These are phyloP conservation scores for Panaeolus cyanescens DNA, from an alignment of 768 basidiomycete genomes.

Conservation along the genomic window DNA sequence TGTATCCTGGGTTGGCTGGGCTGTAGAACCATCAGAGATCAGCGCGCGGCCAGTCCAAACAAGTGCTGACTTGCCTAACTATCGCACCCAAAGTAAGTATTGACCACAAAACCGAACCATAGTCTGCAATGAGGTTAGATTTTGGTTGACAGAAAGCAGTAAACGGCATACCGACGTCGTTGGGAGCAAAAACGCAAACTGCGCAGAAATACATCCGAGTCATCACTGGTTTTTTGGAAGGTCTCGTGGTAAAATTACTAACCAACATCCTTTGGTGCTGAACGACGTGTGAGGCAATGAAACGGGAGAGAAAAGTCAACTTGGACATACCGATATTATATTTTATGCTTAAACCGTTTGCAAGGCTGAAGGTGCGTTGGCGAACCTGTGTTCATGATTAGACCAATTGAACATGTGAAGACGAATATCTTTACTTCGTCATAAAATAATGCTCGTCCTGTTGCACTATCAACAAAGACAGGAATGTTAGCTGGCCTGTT, in stretches of 20 bases:
- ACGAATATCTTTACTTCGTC: slow-evolving; percentile 44
- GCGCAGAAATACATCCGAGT: slow-evolving; percentile 4
- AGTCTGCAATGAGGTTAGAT: slow-evolving; percentile 33
- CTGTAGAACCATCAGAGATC: slow-evolving; percentile 30
- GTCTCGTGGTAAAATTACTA: slow-evolving; percentile 16
- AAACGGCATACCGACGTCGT: slow-evolving; percentile 49
- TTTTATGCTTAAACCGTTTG: slow-evolving; percentile 49
- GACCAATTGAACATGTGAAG: background rate
- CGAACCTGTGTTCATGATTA: slow-evolving; percentile 21
- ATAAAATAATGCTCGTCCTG: slow-evolving; percentile 42
- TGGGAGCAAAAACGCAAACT: slow-evolving; percentile 34
- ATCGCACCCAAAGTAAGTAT: slow-evolving; percentile 56
- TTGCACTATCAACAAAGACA: slow-evolving; percentile 60
- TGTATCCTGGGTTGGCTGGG: slow-evolving; percentile 63
- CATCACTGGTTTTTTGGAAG: background rate
- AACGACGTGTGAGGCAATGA: background rate
- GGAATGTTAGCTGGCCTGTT: slow-evolving; percentile 42
- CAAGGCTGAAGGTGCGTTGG: slow-evolving; percentile 48
- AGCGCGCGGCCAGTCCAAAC: slow-evolving; percentile 2
- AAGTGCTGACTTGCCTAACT: slow-evolving; percentile 44
- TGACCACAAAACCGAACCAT: slow-evolving; percentile 57
- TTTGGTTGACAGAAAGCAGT: background rate
- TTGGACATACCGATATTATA: slow-evolving; percentile 45
- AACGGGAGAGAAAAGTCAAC: background rate
- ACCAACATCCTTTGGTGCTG: slow-evolving; percentile 54